phyloP scores from a whole-genome alignment of 306 rosid species.

The Acmispon strigosus region DNA sequence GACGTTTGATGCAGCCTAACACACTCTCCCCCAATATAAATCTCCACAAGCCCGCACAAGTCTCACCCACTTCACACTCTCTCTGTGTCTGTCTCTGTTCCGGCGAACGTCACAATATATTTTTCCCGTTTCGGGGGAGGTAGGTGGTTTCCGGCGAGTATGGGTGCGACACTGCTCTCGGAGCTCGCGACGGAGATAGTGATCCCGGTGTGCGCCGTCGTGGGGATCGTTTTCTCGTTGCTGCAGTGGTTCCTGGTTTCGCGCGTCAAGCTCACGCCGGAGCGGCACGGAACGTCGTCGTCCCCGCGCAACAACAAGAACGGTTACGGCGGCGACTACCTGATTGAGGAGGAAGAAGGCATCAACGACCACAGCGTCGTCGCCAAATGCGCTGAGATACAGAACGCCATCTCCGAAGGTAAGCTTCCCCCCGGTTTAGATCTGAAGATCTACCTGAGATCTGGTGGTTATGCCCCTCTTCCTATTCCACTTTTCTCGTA shows the following conservation, averaged over 20 bases:
- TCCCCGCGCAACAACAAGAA: constrained; percentile 36
- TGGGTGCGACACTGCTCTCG: constrained; percentile 46
- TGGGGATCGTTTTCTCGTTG: constrained; percentile 63
- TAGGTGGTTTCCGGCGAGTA: constrained; percentile 40
- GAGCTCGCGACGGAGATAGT: constrained; percentile 54
- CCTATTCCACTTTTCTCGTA: neutral
- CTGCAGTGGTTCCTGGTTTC: constrained; percentile 62
- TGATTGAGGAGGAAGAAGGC: constrained; percentile 74
- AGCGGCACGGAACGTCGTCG: constrained; percentile 32
- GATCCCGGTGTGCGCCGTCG: constrained; percentile 52
- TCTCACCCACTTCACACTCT: neutral
- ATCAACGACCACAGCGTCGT: constrained; percentile 64
- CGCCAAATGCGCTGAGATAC: constrained; percentile 68
- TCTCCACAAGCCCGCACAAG: neutral
- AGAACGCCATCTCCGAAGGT: constrained; percentile 78
- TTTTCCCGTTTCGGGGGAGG: constrained; percentile 8
- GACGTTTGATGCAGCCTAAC: neutral
- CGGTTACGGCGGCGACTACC: constrained; percentile 41
- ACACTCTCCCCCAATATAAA: constrained; percentile 27
- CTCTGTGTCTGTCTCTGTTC: neutral
- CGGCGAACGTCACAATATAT: neutral
- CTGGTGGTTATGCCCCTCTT: neutral
- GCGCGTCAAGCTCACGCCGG: constrained; percentile 58
- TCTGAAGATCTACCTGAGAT: constrained; percentile 5
- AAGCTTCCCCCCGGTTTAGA: neutral